Evolutionary conservation across 176 grass and related monocot species (phyloP), one percentile per base, ranked within the genome.

Genomic region (Phragmites australis): DNA sequence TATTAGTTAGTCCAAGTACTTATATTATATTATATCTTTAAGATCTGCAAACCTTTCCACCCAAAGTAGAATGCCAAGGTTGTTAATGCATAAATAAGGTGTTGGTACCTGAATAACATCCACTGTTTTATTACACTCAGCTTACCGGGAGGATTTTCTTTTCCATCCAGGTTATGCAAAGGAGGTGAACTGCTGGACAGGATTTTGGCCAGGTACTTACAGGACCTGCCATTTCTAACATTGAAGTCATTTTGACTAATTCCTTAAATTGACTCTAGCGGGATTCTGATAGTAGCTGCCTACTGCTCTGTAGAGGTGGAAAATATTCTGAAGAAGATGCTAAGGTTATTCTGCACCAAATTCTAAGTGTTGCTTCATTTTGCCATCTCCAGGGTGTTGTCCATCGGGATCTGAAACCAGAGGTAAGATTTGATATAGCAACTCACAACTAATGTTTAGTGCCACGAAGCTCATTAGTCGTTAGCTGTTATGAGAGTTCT

Each of bases 311-410:
- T 54, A 93, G 88, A 82, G 88, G 85, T 76, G 91, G 91, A 72
- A 90, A 84, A 18, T 90, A 85, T 83, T 51, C 68, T 25, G 91
- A 93, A 67, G 85, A 76, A 49, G 91, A 93, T 72, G 91, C 91
- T 30, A 93, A 90, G 68, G 78, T 78, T 83, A 67, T 90, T 67
- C 60, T 93, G 23, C 62, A 69, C 42, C 91, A 93, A 85, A 93
- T 93, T 75, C 57, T 93, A 22, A 93, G 78, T 90, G 91, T 88
- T 53, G 85, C 83, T 80, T 83, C 85, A 62, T 93, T 93, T 88
- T 93, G 82, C 72, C 91, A 93, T 82, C 91, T 93, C 85, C 91
- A 93, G 47, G 88, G 91, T 67, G 88, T 90, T 87, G 88, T 93
- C 54, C 91, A 93, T 51, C 85, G 91, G 61, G 91, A 93, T 93